A percentile compares a stretch with the other conserved stretches of the same genome.
Evolutionary conservation across 164 flowering plant species (phyloP).

Genomic region (Nymphaea thermarum): DNA sequence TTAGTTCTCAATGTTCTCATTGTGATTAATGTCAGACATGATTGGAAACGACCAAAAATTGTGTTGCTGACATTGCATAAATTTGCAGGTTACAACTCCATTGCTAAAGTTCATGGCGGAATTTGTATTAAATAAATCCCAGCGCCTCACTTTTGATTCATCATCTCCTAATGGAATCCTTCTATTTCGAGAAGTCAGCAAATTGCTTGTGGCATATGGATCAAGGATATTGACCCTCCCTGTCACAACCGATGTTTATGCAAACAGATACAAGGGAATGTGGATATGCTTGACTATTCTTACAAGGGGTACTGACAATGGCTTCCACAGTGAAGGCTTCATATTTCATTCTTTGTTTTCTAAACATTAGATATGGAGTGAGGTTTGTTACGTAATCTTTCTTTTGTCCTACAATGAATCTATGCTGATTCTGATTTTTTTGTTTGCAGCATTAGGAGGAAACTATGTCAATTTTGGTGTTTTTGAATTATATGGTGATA

Average conservation of each 20-base stretch:
- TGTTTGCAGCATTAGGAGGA: slow-evolving; percentile 76
- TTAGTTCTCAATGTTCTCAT: no score
- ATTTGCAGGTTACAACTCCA: slow-evolving; percentile 92
- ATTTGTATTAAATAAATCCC: slow-evolving; percentile 89
- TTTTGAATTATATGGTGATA: slow-evolving; percentile 94
- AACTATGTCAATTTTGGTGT: slow-evolving; percentile 98
- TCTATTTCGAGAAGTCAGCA: slow-evolving; percentile 98
- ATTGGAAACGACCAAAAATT: no score
- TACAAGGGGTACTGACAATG: slow-evolving; percentile 48
- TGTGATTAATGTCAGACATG: no score
- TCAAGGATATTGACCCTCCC: slow-evolving; percentile 77
- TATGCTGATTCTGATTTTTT: slow-evolving; percentile 3
- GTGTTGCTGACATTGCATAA: no score
- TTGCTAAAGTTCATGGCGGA: slow-evolving; percentile 92
- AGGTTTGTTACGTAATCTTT: background rate
- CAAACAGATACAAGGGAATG: slow-evolving; percentile 91
- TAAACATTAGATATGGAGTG: background rate
- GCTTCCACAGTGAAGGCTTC: no score
- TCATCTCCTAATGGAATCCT: slow-evolving; percentile 98
- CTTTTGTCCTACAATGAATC: background rate
- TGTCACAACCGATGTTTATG: slow-evolving; percentile 68
- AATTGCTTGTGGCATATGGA: slow-evolving; percentile 86
- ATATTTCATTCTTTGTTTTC: background rate
- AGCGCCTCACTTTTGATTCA: slow-evolving; percentile 89
- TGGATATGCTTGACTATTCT: slow-evolving; percentile 83